A percentile compares a stretch with the other conserved stretches of the same genome.
Conservation (phyloP, 495 filamentous ascomycete species). For the Elaphomyces granulatus region DNA sequence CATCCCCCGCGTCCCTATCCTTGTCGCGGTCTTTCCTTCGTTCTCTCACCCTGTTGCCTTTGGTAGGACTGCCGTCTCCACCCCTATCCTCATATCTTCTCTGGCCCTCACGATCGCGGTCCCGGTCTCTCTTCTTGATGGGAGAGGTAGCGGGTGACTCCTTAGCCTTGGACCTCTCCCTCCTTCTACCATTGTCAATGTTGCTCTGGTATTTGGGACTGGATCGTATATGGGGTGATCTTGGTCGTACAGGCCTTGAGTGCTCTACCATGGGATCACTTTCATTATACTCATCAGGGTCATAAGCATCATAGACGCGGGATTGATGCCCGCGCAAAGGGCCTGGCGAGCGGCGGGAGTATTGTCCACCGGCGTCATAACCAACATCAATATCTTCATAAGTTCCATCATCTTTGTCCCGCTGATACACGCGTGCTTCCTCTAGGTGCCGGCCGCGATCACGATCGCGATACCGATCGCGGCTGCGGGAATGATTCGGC, state of each 20-base stretch:
- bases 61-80: slow-evolving; percentile 14
- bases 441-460: slow-evolving; percentile 26
- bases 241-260: slow-evolving; percentile 1
- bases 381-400: slow-evolving; percentile 19
- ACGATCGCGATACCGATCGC: slow-evolving; percentile 27
- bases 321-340: slow-evolving; percentile 9
- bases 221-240: slow-evolving; percentile 1
- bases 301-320: slow-evolving; percentile 9
- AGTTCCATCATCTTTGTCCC: slow-evolving; percentile 10
- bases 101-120: slow-evolving; percentile 19
- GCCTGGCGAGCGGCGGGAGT: slow-evolving; percentile 1
- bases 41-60: slow-evolving; percentile 9
- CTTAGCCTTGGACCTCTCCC: slow-evolving; percentile 21
- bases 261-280: slow-evolving; percentile 2
- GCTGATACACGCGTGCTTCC: slow-evolving; percentile 2
- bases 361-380: slow-evolving; percentile 6
- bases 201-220: neutral
- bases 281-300: slow-evolving; percentile 10
- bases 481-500: slow-evolving; percentile 28
- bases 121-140: slow-evolving; percentile 18
- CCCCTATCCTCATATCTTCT: slow-evolving; percentile 7
- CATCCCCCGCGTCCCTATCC: slow-evolving; percentile 1
- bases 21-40: slow-evolving; percentile 5
- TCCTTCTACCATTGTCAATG: slow-evolving; percentile 4
- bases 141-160: slow-evolving; percentile 24